A percentile compares a stretch with the other conserved stretches of the same genome.
Conservation (phyloP, 2,329 filamentous ascomycete genomes). For the Diplodia seriata region DNA sequence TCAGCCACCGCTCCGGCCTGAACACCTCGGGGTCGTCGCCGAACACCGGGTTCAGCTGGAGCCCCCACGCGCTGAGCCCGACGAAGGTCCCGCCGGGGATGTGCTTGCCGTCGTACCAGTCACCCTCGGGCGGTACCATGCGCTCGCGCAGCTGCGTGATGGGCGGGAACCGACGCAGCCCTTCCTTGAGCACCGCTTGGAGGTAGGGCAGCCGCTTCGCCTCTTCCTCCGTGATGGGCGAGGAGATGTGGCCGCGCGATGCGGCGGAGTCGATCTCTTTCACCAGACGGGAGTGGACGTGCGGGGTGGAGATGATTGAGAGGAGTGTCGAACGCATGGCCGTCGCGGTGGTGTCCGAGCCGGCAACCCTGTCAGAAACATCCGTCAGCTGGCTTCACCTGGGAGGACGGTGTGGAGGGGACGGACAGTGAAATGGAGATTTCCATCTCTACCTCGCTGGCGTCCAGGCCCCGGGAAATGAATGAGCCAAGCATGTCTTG, state of each 20-base stretch:
- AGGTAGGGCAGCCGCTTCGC: conserved; percentile 52
- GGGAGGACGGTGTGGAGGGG: not conserved
- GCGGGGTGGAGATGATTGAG: conserved; percentile 58
- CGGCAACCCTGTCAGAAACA: conserved; percentile 37
- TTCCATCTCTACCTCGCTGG: conserved; percentile 54
- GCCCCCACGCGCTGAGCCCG: conserved; percentile 50
- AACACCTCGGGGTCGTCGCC: conserved; percentile 48
- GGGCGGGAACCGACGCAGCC: conserved; percentile 54
- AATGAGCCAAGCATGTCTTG: conserved; percentile 63
- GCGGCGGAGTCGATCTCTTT: conserved; percentile 55
- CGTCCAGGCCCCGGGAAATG: conserved; percentile 50
- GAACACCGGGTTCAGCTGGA: conserved; percentile 46
- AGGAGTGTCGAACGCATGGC: conserved; percentile 62
- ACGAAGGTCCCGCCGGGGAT: conserved; percentile 48
- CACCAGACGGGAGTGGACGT: conserved; percentile 55
- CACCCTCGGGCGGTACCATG: conserved; percentile 43
- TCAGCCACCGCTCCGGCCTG: conserved; percentile 48
- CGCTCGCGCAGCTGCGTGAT: conserved; percentile 44
- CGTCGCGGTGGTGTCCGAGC: conserved; percentile 65
- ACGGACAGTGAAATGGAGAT: conserved; percentile 57
- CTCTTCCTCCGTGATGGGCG: conserved; percentile 53
- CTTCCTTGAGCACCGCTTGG: conserved; percentile 57
- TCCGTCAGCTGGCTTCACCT: not conserved
- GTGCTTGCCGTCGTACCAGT: conserved; percentile 44
- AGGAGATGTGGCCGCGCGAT: conserved; percentile 47